phyloP scores from a whole-genome alignment of 805 yeast genomes.

The Zygosaccharomyces rouxii region DNA sequence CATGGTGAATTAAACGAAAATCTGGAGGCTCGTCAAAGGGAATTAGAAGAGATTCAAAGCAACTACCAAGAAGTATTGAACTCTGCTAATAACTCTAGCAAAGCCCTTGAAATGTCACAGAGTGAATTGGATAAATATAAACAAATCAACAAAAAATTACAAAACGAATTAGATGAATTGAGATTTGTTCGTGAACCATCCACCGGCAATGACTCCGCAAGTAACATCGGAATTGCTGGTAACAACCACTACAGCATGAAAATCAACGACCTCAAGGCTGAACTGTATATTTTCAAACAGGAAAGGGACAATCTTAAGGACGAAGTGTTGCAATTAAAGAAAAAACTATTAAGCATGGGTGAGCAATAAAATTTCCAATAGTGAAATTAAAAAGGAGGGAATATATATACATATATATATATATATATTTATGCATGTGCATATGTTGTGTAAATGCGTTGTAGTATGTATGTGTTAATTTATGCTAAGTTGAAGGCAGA shows the following conservation, averaged over 20 bases:
- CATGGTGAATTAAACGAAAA: slow-evolving; percentile 25
- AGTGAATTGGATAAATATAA: slow-evolving; percentile 62
- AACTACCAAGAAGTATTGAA: slow-evolving; percentile 69
- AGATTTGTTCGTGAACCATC: slow-evolving; percentile 39
- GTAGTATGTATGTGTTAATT: background rate
- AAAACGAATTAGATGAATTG: slow-evolving; percentile 66
- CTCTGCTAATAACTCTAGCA: slow-evolving; percentile 68
- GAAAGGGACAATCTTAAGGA: slow-evolving; percentile 78
- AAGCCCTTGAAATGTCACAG: slow-evolving; percentile 70
- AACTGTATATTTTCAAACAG: slow-evolving; percentile 70
- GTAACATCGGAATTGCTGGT: slow-evolving; percentile 26
- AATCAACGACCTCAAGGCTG: slow-evolving; percentile 80
- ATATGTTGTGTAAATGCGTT: slow-evolving; percentile 2
- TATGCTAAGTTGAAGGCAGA: background rate
- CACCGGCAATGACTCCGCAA: slow-evolving; percentile 36
- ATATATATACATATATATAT: background rate
- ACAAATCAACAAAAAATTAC: slow-evolving; percentile 49
- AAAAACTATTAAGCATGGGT: slow-evolving; percentile 40
- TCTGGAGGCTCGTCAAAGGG: slow-evolving; percentile 30
- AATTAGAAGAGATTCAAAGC: slow-evolving; percentile 47
- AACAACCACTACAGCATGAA: slow-evolving; percentile 53
- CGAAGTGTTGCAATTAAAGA: slow-evolving; percentile 53
- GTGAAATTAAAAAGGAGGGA: slow-evolving; percentile 5
- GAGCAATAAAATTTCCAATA: slow-evolving; percentile 9
- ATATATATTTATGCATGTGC: too few species aligned